Evolutionary conservation across 2,329 filamentous ascomycete genomes (phyloP).

Genomic region (Xylariaceae sp.): DNA sequence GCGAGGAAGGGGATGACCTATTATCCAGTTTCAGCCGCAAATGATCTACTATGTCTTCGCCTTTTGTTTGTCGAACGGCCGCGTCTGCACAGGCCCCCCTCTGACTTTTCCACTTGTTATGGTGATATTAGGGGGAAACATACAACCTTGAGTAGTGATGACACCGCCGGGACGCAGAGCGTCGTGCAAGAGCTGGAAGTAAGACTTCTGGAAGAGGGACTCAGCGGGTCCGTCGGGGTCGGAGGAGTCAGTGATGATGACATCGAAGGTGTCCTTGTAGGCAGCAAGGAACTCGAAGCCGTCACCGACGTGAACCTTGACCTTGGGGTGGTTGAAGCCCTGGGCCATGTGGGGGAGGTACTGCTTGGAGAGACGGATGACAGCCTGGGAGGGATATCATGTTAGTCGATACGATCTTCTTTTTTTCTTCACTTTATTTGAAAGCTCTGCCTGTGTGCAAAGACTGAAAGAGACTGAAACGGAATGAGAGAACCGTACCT

Average conservation of each 20-base stretch:
- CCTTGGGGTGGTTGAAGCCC: constrained; percentile 90
- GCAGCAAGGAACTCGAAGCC: constrained; percentile 98
- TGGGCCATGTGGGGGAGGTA: constrained; percentile 92
- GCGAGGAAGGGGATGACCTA: constrained; percentile 17
- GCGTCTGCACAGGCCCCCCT: constrained; percentile 1
- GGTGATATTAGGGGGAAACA: constrained; percentile 66
- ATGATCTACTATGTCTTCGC: constrained; percentile 21
- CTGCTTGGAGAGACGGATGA: constrained; percentile 97
- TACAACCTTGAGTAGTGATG: constrained; percentile 99
- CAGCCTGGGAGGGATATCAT: constrained; percentile 51
- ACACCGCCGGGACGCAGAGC: constrained; percentile 93
- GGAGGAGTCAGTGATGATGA: constrained; percentile 98
- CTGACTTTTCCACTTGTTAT: neutral
- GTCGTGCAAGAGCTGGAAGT: constrained; percentile 89
- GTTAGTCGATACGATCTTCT: neutral
- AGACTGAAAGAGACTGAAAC: neutral
- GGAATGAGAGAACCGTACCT: constrained; percentile 45
- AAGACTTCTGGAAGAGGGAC: constrained; percentile 95
- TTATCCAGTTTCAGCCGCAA: constrained; percentile 18
- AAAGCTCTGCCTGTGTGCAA: neutral
- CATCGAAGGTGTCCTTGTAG: constrained; percentile 95
- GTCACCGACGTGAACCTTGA: constrained; percentile 88
- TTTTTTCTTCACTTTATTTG: neutral
- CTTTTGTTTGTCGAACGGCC: neutral
- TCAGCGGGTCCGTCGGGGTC: constrained; percentile 96